Conservation (phyloP, 768 basidiomycete species). For the Lyophyllum shimeji region DNA sequence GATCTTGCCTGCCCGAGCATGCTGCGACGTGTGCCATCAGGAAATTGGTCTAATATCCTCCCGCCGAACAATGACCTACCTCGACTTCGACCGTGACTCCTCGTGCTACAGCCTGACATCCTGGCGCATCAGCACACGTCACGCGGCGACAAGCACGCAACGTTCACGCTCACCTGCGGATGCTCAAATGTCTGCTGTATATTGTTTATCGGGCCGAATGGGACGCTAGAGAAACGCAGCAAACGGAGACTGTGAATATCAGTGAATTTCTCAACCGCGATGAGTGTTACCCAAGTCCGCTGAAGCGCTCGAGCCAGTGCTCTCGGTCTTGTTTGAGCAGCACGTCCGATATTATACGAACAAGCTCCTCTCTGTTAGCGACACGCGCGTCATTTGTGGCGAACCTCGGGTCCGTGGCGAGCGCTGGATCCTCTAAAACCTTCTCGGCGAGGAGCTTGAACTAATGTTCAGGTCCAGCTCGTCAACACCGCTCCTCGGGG, state of each 20-base stretch:
- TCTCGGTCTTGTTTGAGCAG: slow-evolving; percentile 59
- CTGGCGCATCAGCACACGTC: not conserved
- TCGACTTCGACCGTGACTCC: slow-evolving; percentile 75
- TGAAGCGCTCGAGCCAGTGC: slow-evolving; percentile 75
- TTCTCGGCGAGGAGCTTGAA: slow-evolving; percentile 67
- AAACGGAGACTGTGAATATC: not conserved
- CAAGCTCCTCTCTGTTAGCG: slow-evolving; percentile 66
- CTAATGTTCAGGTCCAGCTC: slow-evolving; percentile 31
- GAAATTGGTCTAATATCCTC: slow-evolving; percentile 22
- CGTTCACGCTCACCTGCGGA: slow-evolving; percentile 50
- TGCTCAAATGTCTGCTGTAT: slow-evolving; percentile 88
- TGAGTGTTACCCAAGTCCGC: slow-evolving; percentile 67
- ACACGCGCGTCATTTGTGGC: slow-evolving; percentile 76
- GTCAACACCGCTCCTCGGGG: not conserved
- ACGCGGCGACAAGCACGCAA: not conserved
- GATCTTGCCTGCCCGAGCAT: slow-evolving; percentile 73
- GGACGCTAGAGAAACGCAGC: slow-evolving; percentile 49
- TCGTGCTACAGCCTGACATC: slow-evolving; percentile 67
- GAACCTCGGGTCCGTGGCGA: slow-evolving; percentile 64
- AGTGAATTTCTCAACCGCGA: not conserved
- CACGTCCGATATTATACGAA: slow-evolving; percentile 62
- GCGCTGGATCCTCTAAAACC: slow-evolving; percentile 60
- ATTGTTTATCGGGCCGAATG: slow-evolving; percentile 91
- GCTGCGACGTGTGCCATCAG: slow-evolving; percentile 37
- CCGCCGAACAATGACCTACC: slow-evolving; percentile 44